These are phyloP conservation scores for Citrullus mucosospermus DNA, from an alignment of 306 rosid genomes.

Conservation along the genomic window DNA sequence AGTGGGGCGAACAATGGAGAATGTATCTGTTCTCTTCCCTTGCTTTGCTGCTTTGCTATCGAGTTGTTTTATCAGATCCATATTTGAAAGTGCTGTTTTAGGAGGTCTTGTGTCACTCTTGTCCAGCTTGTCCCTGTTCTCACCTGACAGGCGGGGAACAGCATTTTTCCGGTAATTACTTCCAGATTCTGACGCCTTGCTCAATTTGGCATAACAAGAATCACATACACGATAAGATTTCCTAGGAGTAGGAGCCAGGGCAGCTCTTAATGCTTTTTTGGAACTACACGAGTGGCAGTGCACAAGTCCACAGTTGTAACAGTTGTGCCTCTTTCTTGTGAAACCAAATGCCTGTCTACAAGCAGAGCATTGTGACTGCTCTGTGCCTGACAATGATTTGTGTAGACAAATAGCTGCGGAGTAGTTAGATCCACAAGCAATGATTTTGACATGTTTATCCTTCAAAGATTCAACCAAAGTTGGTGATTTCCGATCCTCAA, in stretches of 20 bases:
- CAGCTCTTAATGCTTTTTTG: conserved; percentile 73
- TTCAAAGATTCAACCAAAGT: conserved; percentile 75
- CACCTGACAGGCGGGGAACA: conserved; percentile 80
- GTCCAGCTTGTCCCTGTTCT: conserved; percentile 85
- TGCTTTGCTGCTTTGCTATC: conserved; percentile 93
- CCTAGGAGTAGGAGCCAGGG: conserved; percentile 89
- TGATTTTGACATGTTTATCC: conserved; percentile 81
- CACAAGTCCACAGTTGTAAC: conserved; percentile 96
- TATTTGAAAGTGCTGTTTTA: conserved; percentile 68
- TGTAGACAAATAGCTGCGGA: conserved; percentile 95
- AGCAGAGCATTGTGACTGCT: conserved; percentile 86
- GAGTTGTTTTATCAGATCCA: conserved; percentile 91
- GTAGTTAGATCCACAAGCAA: conserved; percentile 76
- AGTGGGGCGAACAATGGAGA: conserved; percentile 55
- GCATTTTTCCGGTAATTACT: conserved; percentile 43
- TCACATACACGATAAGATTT: conserved; percentile 98
- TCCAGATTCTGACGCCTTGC: conserved; percentile 53
- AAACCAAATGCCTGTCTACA: conserved; percentile 88
- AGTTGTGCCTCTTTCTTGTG: conserved; percentile 89
- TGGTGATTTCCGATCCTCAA: conserved; percentile 66
- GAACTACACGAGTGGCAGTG: conserved; percentile 91
- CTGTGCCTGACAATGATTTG: conserved; percentile 82
- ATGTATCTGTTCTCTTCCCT: conserved; percentile 82
- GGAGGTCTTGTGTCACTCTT: conserved; percentile 68
- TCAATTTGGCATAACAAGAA: conserved; percentile 61